phyloP scores from a whole-genome alignment of 352 stramenopile species.

The Phytopythium sindhum region DNA sequence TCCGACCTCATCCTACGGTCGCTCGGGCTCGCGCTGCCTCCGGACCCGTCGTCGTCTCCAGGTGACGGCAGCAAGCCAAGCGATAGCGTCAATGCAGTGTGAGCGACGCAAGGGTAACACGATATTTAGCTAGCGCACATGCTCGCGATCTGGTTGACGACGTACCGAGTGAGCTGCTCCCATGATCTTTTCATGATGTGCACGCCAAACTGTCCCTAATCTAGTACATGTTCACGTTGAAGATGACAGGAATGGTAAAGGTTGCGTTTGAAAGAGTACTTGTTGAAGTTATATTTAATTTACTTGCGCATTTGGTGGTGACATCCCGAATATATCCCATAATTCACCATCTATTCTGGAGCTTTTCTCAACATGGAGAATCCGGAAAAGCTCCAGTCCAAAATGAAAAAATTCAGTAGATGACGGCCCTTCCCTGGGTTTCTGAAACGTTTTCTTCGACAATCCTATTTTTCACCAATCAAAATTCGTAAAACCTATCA shows the following conservation, averaged over 20 bases:
- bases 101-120: neutral
- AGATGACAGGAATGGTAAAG: neutral
- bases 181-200: too few relatives aligned
- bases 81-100: neutral
- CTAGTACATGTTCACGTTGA: neutral
- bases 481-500: neutral
- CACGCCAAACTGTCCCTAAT: too few relatives aligned
- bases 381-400: too few relatives aligned
- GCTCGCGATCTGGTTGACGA: too few relatives aligned
- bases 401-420: neutral
- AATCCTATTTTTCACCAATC: neutral
- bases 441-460: neutral
- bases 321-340: too few relatives aligned
- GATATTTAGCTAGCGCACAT: neutral
- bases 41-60: neutral
- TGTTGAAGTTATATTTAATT: neutral
- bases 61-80: too few relatives aligned
- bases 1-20: slow-evolving; percentile 56
- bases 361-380: too few relatives aligned
- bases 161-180: too few relatives aligned
- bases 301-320: too few relatives aligned
- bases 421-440: neutral
- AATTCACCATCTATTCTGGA: too few relatives aligned
- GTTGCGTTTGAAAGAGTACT: neutral
- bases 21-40: slow-evolving; percentile 28